Evolutionary conservation across 257 asterid species (phyloP).

Genomic region (Nicotiana undulata): DNA sequence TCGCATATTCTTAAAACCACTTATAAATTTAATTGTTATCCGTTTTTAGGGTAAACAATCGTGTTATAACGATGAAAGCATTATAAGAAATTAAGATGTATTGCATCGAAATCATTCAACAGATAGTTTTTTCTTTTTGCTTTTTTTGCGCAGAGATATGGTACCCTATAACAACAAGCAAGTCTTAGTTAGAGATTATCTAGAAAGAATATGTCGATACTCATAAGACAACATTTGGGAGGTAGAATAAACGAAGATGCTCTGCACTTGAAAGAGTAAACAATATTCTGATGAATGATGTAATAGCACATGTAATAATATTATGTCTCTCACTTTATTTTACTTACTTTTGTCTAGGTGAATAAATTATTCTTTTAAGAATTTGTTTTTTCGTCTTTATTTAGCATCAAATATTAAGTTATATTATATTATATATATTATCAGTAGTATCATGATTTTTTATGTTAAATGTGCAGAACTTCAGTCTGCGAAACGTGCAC

Average conservation of each 20-base stretch:
- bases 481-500: background rate
- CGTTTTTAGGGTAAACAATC: too few species aligned
- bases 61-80: background rate
- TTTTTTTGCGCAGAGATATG: background rate
- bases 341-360: too few species aligned
- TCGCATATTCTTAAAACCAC: too few species aligned
- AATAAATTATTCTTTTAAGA: too few species aligned
- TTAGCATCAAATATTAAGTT: too few species aligned
- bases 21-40: too few species aligned
- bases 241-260: background rate
- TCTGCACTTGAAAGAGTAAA: background rate
- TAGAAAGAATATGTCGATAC: background rate
- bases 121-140: background rate
- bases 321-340: too few species aligned
- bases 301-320: too few species aligned
- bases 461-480: too few species aligned
- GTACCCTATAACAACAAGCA: background rate
- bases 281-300: background rate
- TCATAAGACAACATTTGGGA: background rate
- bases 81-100: background rate
- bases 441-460: too few species aligned
- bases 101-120: background rate
- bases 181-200: background rate
- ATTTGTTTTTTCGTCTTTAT: too few species aligned
- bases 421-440: too few species aligned